Base-by-base conservation (phyloP, 208 protist species). In the Acanthamoeba divionensis region DNA sequence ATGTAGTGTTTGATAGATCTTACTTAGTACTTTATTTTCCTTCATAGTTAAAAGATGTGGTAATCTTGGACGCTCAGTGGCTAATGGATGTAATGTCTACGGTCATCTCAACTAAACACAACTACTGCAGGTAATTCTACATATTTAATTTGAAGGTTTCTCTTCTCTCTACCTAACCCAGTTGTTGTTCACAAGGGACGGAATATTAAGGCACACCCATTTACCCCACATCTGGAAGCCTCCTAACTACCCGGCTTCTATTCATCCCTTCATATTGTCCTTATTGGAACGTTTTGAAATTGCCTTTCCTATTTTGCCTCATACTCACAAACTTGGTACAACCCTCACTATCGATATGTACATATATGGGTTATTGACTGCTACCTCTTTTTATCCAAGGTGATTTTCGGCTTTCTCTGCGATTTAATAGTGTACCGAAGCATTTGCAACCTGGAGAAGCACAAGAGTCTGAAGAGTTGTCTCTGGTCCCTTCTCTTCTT, bases 71-170 rank as follows among this genome's bases (percentile, higher is more conserved):
- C 2, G 57, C 79, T 0, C 79, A 88, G 36, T 88, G 79, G 79
- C 41, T 88, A 7, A 88, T 69, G 55, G 38, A 88, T 13, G 79
- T 88, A 36, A 88, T 88, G 79, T 52, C 55, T 24, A 88, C 55
- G 24, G 41, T 88, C n/a, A 10, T 88, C 18, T 71, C 79, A 31
- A 88, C 79, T 36, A 88, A 88, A 29, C 79, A 88, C 57, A 88
- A 52, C 57, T 88, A 88, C n/a, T 65, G 55, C 79, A 54, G 18
- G 73, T 79, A 79, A 41, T 38, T 2, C 3, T 45, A 50, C 31
- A 48, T 0, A 9, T 3, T 45, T n/a, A 48, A 5, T 1, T 29
- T 2, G 33, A 45, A 77, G 24, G 7, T 24, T 45, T 50, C 36
- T 12, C 18, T 24, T 77, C 15, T 26, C 26, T 18, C 44, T 48